These are phyloP conservation scores for Globisporangium camurandrum DNA, from an alignment of 352 stramenopile genomes.

Conservation along the genomic window DNA sequence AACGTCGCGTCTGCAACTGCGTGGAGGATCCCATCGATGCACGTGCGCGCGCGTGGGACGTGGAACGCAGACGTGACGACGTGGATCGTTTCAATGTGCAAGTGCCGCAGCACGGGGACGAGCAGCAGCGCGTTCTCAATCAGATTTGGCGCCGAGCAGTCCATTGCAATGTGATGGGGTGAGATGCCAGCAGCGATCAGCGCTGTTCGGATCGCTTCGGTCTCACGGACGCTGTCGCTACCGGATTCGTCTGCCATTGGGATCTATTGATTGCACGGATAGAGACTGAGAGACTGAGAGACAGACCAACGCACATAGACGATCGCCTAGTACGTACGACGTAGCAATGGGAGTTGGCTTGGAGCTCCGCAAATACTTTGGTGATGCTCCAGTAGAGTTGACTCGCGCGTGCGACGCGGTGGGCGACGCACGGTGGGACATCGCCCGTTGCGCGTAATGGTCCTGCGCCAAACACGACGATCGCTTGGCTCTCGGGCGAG, in stretches of 20 bases:
- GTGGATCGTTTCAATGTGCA: slow-evolving; percentile 24
- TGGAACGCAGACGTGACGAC: slow-evolving; percentile 33
- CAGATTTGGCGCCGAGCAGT: slow-evolving; percentile 41
- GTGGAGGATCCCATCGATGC: slow-evolving; percentile 22
- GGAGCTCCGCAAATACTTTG: slow-evolving; percentile 26
- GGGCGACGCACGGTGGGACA: slow-evolving; percentile 18
- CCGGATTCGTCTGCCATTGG: slow-evolving; percentile 31
- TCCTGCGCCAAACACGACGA: slow-evolving; percentile 40
- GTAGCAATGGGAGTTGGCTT: slow-evolving; percentile 32
- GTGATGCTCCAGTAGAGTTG: slow-evolving; percentile 53
- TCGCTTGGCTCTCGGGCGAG: slow-evolving; percentile 23
- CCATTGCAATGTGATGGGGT: slow-evolving; percentile 62
- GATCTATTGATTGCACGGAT: slow-evolving; percentile 12
- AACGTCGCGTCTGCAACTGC: slow-evolving; percentile 16
- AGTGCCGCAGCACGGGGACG: slow-evolving; percentile 18
- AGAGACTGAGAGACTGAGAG: neutral
- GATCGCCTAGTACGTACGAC: slow-evolving; percentile 18
- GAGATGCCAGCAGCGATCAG: slow-evolving; percentile 46
- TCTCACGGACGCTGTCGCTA: slow-evolving; percentile 34
- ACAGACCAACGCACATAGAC: neutral
- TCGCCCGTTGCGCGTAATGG: slow-evolving; percentile 21
- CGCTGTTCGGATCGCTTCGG: slow-evolving; percentile 41
- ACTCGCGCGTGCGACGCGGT: slow-evolving; percentile 30
- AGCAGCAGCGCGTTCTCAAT: slow-evolving; percentile 32
- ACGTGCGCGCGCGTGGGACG: slow-evolving; percentile 18